Base-by-base conservation (phyloP, 1,284 basidiomycete species). In the Ustilago curta region DNA sequence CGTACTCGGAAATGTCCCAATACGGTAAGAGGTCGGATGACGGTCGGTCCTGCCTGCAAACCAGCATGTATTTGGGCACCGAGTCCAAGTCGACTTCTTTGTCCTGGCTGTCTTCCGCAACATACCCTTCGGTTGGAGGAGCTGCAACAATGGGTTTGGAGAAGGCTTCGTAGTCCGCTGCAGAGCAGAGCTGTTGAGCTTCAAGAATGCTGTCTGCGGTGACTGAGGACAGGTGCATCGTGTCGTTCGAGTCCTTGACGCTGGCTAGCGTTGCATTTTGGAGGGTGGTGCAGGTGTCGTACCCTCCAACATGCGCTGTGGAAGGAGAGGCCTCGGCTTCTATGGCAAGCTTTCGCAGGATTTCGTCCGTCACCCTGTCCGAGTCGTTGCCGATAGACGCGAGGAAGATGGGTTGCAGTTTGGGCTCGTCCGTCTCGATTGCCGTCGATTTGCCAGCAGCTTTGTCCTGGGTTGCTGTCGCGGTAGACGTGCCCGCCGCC, bases 201-300 rank as follows among this genome's bases (percentile, higher is more conserved):
- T 60, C 57, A 2, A 27, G n/a, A 2, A 70, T 56, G 35, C 27
- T 55, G 2, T 56, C 23, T 12, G 52, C 37, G n/a, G 56, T 35
- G 12, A 67, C 69, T 6, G n/a, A 2, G 4, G 54, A 32, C 31
- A 92, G 91, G 40, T 87, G 85, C 81, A 96, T 91, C 8, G 88
- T 89, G 83, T 96, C 93, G 69, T 90, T 81, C 8, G 76, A 72
- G 58, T 84, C 83, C n/a, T 63, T 60, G 50, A 82, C 49, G 42
- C 67, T 76, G 11, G 50, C 57, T 8, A 70, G 16, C 4, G 37
- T 19, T 3, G 59, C 58, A 4, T 43, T 18, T 37, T 74, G n/a
- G 6, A 69, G 54, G 7, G 66, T 42, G 16, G 39, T 12, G 53
- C 59, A 49, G 1, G 23, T 19, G 2, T 60, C 56, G 45, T 59